phyloP scores from a whole-genome alignment of 331 rosid species.

The Pyracantha coccinea region DNA sequence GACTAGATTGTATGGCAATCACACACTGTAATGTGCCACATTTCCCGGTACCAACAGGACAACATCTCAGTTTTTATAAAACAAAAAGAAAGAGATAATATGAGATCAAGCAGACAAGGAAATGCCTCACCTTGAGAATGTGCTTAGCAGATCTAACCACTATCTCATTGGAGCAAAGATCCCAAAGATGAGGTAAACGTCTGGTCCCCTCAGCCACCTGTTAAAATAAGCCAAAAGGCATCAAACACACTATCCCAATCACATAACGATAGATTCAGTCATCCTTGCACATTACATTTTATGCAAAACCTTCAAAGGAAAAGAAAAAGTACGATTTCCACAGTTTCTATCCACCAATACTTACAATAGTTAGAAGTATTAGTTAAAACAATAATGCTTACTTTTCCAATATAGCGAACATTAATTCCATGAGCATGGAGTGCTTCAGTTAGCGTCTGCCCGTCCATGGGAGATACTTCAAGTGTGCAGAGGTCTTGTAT shows the following conservation, averaged over 20 bases:
- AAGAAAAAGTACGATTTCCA: background rate
- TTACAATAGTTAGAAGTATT: background rate
- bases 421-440: slow-evolving; percentile 98
- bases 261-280: background rate
- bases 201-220: slow-evolving; percentile 94
- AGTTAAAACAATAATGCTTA: slow-evolving; percentile 24
- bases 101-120: background rate
- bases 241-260: slow-evolving; percentile 15
- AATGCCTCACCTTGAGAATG: slow-evolving; percentile 66
- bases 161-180: slow-evolving; percentile 89
- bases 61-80: background rate
- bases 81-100: background rate
- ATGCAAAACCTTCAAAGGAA: background rate
- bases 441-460: slow-evolving; percentile 95
- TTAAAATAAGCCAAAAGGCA: slow-evolving; percentile 8
- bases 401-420: slow-evolving; percentile 94
- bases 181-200: slow-evolving; percentile 93
- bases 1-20: background rate
- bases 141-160: slow-evolving; percentile 98
- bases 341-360: background rate
- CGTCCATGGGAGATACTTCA: slow-evolving; percentile 99
- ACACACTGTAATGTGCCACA: background rate
- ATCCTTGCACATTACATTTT: slow-evolving; percentile 4
- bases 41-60: background rate
- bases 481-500: slow-evolving; percentile 94